Evolutionary conservation across 228 moss, liverwort and hornwort species (phyloP).

Genomic region (Sphagnum magellanicum): DNA sequence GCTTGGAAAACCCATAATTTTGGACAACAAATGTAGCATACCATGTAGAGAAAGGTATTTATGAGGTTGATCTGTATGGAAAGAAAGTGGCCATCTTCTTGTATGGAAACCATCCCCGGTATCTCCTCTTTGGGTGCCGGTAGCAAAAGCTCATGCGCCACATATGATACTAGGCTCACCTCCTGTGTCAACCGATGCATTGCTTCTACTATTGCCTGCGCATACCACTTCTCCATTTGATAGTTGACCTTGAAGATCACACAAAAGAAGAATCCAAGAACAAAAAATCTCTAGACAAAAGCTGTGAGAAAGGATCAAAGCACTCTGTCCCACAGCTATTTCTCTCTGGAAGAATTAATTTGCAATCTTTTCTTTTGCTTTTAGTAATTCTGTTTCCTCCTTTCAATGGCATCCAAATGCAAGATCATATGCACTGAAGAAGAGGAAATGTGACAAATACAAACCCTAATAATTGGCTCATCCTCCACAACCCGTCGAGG

Average conservation of each 20-base stretch:
- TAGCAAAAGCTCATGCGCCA: constrained; percentile 54
- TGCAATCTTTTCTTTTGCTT: too few relatives aligned
- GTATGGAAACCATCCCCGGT: constrained; percentile 34
- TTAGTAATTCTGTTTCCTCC: too few relatives aligned
- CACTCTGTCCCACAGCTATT: too few relatives aligned
- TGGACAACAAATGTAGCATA: constrained; percentile 3
- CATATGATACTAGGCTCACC: constrained; percentile 39
- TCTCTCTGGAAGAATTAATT: too few relatives aligned
- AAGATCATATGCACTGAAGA: neutral
- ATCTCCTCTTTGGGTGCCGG: constrained; percentile 45
- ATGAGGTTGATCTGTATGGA: constrained; percentile 51
- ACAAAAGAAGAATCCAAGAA: too few relatives aligned
- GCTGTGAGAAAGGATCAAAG: too few relatives aligned
- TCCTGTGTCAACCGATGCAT: constrained; percentile 48
- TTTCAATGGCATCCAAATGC: too few relatives aligned
- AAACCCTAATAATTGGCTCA: constrained; percentile 58
- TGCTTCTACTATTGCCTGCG: constrained; percentile 48
- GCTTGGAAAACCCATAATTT: too few relatives aligned
- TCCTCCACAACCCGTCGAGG: constrained; percentile 44
- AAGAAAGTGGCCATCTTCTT: constrained; percentile 47
- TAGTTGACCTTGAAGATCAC: too few relatives aligned
- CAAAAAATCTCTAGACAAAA: too few relatives aligned
- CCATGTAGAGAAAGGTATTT: constrained; percentile 60
- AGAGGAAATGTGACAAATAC: neutral
- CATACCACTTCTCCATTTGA: neutral